Base-by-base conservation (phyloP, 306 rosid species). In the Prosopis cineraria region DNA sequence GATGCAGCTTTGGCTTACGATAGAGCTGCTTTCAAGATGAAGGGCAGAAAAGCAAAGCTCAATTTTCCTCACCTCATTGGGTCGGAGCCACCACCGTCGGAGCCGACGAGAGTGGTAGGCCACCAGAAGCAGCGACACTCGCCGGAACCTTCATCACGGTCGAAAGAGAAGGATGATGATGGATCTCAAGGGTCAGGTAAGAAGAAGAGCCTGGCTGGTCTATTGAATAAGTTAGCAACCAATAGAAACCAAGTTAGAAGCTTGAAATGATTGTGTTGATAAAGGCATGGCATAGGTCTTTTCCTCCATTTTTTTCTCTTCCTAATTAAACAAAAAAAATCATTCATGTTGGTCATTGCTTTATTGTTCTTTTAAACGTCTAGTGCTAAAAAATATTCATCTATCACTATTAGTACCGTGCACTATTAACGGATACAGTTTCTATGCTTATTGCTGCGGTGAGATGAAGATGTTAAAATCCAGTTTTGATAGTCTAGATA, bases 1-100 rank as follows among this genome's bases (percentile, higher is more conserved):
- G 85, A 87, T 5, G 96, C 96, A 0, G 91, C 87, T 33, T 62
- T 87, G 74, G 96, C 96, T 72, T 91, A 85, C 10, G 96, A 91
- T 56, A 84, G 76, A 78, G 96, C 91, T 2, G 96, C 96, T 52
- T 91, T 87, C 40, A 79, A 84, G 33, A 85, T 91, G 77, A 87
- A 90, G 0, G 93, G 93, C 3, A 65, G 75, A 8, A 91, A 91
- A 53, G 96, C 96, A 1, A 91, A 91, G 79, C 88, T 91, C 27
- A 91, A 91, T 77, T 91, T 89, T 33, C 92, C 95, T 0, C 92
- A 89, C 33, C 85, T 89, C 3, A 80, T 85, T 29, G 79, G 74
- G 20, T 76, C 86, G 0, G 31, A 41, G 2, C 0, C 31, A 3
- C 0, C 31, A 24, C 10, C 16, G 27, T 25, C 41, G 1, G 81